phyloP scores from a whole-genome alignment of 2,329 filamentous ascomycete species.

The Stemphylium lycopersici region DNA sequence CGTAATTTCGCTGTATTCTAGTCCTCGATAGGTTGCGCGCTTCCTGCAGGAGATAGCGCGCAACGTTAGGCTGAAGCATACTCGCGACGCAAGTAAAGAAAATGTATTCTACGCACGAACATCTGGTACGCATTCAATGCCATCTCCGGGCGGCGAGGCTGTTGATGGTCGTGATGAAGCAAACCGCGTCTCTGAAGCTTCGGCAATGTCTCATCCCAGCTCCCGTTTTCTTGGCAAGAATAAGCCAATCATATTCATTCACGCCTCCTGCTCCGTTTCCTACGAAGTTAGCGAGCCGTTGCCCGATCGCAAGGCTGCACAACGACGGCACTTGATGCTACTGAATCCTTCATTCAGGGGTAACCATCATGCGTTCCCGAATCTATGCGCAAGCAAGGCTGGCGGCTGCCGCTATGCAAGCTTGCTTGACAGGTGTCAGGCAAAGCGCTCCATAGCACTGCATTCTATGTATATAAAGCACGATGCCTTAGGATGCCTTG shows the following conservation, averaged over 20 bases:
- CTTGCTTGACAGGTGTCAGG: conserved; percentile 24
- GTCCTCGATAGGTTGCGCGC: not conserved
- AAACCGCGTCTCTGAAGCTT: conserved; percentile 39
- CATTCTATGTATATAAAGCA: conserved; percentile 36
- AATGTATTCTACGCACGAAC: not conserved
- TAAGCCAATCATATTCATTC: conserved; percentile 28
- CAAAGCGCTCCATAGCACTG: conserved; percentile 19
- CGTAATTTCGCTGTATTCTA: not conserved
- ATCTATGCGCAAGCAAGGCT: conserved; percentile 12
- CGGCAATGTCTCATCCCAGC: conserved; percentile 29
- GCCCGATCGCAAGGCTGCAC: conserved; percentile 18
- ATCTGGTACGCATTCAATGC: conserved; percentile 8
- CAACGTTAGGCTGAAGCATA: conserved; percentile 9
- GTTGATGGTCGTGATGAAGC: conserved; percentile 28
- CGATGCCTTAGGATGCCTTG: conserved; percentile 24
- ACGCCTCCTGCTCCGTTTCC: conserved; percentile 1
- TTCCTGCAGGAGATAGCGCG: conserved; percentile 3
- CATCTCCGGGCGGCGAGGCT: conserved; percentile 14
- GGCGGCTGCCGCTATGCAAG: conserved; percentile 15
- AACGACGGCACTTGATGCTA: conserved; percentile 13
- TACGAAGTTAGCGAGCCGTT: conserved; percentile 10
- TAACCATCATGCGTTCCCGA: conserved; percentile 30
- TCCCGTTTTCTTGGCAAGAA: conserved; percentile 17
- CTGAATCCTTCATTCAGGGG: conserved; percentile 27
- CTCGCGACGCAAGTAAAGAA: conserved; percentile 1